phyloP scores from a whole-genome alignment of 164 flowering plant species.

The Umbellularia californica region DNA sequence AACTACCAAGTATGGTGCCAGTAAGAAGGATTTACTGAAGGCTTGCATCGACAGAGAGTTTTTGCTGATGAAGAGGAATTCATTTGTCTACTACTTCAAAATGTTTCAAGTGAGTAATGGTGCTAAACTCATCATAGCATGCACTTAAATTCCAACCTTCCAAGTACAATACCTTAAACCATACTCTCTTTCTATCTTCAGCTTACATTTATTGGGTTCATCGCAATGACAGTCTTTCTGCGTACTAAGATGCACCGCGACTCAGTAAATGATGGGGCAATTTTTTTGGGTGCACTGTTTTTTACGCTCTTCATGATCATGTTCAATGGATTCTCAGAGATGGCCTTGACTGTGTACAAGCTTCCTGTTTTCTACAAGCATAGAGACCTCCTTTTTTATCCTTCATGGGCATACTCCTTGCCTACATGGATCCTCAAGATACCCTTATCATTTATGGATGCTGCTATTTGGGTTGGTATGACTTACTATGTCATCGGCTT shows the following conservation, averaged over 20 bases:
- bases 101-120: slow-evolving; percentile 33
- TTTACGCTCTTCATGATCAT: slow-evolving; percentile 19
- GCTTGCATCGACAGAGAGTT: slow-evolving; percentile 42
- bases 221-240: slow-evolving; percentile 38
- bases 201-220: slow-evolving; percentile 27
- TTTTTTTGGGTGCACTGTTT: slow-evolving; percentile 42
- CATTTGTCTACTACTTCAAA: slow-evolving; percentile 54
- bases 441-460: slow-evolving; percentile 41
- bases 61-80: slow-evolving; percentile 54
- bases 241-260: slow-evolving; percentile 29
- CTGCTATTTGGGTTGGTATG: slow-evolving; percentile 33
- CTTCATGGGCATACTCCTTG: slow-evolving; percentile 53
- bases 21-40: slow-evolving; percentile 39
- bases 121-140: neutral
- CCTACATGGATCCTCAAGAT: slow-evolving; percentile 54
- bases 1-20: slow-evolving; percentile 36
- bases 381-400: slow-evolving; percentile 46
- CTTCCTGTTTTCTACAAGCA: slow-evolving; percentile 68
- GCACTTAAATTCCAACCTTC: neutral
- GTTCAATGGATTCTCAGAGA: slow-evolving; percentile 45
- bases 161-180: neutral
- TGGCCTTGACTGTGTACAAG: slow-evolving; percentile 32
- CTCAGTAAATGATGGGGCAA: slow-evolving; percentile 28
- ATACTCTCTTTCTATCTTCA: slow-evolving; percentile 18
- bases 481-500: slow-evolving; percentile 52